phyloP scores from a whole-genome alignment of 129 eudicot genomes.

The Lactuca sativa region DNA sequence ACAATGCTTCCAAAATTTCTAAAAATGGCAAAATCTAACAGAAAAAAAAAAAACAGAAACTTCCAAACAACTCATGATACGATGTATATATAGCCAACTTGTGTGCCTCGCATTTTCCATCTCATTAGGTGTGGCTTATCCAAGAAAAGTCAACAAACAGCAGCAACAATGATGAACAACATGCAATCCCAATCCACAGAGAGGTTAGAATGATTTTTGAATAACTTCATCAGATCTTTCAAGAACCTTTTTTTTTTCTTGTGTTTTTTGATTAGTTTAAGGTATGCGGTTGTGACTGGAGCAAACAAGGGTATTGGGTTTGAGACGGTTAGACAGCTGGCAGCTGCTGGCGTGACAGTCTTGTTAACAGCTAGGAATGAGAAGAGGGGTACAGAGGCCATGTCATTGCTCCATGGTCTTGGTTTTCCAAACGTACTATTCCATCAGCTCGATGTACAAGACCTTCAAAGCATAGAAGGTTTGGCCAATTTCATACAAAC shows the following conservation, averaged over 20 bases:
- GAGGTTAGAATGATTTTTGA: conserved; percentile 5
- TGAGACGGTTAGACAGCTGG: conserved; percentile 73
- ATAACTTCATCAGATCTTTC: not conserved
- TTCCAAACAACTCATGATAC: not conserved
- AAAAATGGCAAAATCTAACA: not conserved
- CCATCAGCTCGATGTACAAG: conserved; percentile 84
- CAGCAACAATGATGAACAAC: conserved; percentile 25
- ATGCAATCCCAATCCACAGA: conserved; percentile 33
- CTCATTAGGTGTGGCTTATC: conserved; percentile 13
- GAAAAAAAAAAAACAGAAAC: not conserved
- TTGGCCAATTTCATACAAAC: conserved; percentile 50
- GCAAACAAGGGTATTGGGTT: conserved; percentile 93
- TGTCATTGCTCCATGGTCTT: conserved; percentile 37
- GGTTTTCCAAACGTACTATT: conserved; percentile 67
- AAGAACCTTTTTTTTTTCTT: not conserved
- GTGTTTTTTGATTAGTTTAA: conserved; percentile 12
- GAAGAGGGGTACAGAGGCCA: conserved; percentile 64
- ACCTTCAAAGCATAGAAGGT: conserved; percentile 49
- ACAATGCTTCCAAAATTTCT: not conserved
- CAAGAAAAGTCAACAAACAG: conserved; percentile 16
- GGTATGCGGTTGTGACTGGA: conserved; percentile 88
- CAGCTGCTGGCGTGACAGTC: conserved; percentile 58
- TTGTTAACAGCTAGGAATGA: conserved; percentile 72
- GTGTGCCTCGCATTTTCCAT: conserved; percentile 2
- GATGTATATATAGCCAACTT: not conserved